phyloP scores from a whole-genome alignment of 1,284 basidiomycete genomes.

The Ceratobasidium sp. region DNA sequence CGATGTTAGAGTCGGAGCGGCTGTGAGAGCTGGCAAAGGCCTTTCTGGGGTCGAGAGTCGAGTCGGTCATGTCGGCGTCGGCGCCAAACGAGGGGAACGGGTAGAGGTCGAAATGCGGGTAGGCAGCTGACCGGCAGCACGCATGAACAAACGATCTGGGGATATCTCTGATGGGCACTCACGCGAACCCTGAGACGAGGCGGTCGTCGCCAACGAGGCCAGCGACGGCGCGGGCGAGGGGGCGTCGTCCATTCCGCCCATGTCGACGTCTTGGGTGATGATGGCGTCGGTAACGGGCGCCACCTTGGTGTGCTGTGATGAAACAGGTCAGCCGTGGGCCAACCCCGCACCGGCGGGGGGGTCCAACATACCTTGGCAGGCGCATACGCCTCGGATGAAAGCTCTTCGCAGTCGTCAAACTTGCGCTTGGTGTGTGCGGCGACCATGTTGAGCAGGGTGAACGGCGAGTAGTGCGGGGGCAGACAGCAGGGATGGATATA shows the following conservation, averaged over 20 bases:
- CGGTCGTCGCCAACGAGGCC: constrained; percentile 34
- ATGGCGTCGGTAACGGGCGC: constrained; percentile 31
- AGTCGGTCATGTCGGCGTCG: constrained; percentile 63
- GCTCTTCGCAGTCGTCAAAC: constrained; percentile 63
- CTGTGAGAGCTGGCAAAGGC: constrained; percentile 56
- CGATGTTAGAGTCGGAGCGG: constrained; percentile 57
- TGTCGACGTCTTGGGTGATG: constrained; percentile 43
- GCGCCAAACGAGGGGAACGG: constrained; percentile 65
- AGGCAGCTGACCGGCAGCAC: constrained; percentile 60
- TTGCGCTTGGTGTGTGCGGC: constrained; percentile 69
- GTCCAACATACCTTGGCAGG: constrained; percentile 54
- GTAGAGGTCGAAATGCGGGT: constrained; percentile 74
- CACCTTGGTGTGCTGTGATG: constrained; percentile 37
- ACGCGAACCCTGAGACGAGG: constrained; percentile 37
- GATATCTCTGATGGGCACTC: constrained; percentile 21
- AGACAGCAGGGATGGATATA: constrained; percentile 18
- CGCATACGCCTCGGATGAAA: constrained; percentile 66
- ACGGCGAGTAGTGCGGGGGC: background rate
- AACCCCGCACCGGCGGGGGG: background rate
- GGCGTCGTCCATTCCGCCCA: constrained; percentile 40
- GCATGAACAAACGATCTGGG: constrained; percentile 21
- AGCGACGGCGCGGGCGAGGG: constrained; percentile 33
- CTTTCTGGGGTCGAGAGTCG: constrained; percentile 59
- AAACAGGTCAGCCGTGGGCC: constrained; percentile 10
- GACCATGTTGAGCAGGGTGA: constrained; percentile 24